Percentiles rank a stretch among this genome's conserved stretches.
Conservation (phyloP, 768 basidiomycete species). For the Boletellus ananas region DNA sequence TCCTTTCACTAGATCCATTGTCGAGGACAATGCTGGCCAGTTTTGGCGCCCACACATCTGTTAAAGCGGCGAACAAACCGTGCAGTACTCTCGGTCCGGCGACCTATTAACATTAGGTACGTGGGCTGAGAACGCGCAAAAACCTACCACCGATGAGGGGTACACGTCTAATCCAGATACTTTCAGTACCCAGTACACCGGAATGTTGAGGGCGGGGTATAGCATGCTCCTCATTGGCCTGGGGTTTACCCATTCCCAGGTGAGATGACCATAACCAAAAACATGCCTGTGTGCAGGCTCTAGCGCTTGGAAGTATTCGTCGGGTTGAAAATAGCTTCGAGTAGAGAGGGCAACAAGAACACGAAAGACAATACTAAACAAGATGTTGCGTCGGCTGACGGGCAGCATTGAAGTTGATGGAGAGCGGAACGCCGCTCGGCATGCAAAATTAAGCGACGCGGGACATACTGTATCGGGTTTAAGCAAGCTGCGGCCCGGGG, state of each 20-base stretch:
- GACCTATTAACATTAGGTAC: constrained; percentile 44
- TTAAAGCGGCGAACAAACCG: constrained; percentile 70
- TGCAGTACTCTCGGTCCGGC: constrained; percentile 72
- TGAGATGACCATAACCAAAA: constrained; percentile 88
- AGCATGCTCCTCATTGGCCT: constrained; percentile 73
- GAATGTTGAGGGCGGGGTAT: constrained; percentile 80
- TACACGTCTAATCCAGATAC: constrained; percentile 47
- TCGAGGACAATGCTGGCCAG: constrained; percentile 60
- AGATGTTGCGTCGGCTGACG: constrained; percentile 6
- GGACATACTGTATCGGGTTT: no score
- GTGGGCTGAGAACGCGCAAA: neutral
- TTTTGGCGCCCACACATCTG: constrained; percentile 70
- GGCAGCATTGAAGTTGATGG: neutral
- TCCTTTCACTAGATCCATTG: constrained; percentile 37
- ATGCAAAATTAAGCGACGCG: no score
- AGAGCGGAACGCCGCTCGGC: neutral
- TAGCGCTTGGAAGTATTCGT: constrained; percentile 93
- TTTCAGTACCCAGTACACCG: constrained; percentile 71
- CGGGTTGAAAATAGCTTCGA: constrained; percentile 90
- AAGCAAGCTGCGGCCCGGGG: no score
- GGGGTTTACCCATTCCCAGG: constrained; percentile 90
- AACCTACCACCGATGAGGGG: constrained; percentile 59
- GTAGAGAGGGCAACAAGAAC: constrained; percentile 64
- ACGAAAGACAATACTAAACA: constrained; percentile 47
- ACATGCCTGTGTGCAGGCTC: constrained; percentile 88